A percentile compares a stretch with the other conserved stretches of the same genome.
phyloP scores from a whole-genome alignment of 495 filamentous ascomycete species.

The Aspergillus nanangensis region DNA sequence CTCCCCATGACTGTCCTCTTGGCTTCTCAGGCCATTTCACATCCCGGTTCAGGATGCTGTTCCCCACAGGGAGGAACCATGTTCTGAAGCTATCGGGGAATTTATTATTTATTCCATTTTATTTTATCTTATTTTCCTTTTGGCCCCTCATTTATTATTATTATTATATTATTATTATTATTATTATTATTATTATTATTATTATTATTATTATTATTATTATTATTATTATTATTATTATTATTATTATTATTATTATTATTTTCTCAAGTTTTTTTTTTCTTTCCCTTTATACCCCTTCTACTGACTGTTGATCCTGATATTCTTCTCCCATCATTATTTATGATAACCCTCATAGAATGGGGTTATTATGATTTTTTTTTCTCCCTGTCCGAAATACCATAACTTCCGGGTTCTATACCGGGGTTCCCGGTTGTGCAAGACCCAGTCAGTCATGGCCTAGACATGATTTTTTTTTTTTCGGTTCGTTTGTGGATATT shows the following conservation, averaged over 20 bases:
- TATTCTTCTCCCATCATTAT: not conserved
- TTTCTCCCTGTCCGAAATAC: no score
- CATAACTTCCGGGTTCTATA: constrained; percentile 10
- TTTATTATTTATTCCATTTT: constrained; percentile 3
- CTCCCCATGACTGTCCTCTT: constrained; percentile 13
- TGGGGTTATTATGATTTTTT: no score
- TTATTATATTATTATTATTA: constrained; percentile 1
- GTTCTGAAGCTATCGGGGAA: constrained; percentile 3
- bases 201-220: constrained; percentile 1
- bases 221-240: constrained; percentile 1
- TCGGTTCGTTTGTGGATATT: not conserved
- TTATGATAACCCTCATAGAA: no score
- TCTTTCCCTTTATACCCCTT: not conserved
- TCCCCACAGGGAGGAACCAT: constrained; percentile 22
- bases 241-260: not conserved
- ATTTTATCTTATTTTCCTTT: not conserved
- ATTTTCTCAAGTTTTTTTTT: constrained; percentile 2
- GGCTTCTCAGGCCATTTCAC: constrained; percentile 9
- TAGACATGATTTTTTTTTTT: constrained; percentile 4
- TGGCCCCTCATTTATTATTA: not conserved
- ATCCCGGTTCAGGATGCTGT: constrained; percentile 12
- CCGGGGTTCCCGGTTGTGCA: constrained; percentile 12
- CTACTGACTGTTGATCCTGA: constrained; percentile 1
- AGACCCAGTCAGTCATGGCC: constrained; percentile 3
- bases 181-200: constrained; percentile 1